Conservation (phyloP, 2,329 filamentous ascomycete species). For the Myriosclerotinia duriaeana region DNA sequence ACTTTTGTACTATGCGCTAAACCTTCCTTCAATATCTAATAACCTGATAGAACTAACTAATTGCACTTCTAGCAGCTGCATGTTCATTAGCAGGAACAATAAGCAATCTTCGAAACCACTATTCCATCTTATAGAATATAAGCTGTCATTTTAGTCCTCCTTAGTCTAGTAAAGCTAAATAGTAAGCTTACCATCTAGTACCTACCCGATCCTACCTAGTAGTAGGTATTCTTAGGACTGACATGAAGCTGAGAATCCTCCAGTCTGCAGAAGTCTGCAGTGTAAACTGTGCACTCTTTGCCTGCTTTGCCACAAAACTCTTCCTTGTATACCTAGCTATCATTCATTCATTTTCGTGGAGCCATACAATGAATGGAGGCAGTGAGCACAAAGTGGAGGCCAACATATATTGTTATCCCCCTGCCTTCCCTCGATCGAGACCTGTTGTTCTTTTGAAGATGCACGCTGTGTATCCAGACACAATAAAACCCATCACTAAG, state of each 20-base stretch:
- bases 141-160: too few species aligned
- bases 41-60: neutral
- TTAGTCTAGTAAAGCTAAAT: neutral
- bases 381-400: conserved; percentile 4
- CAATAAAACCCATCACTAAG: neutral
- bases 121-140: neutral
- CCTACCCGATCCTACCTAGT: neutral
- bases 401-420: neutral
- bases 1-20: neutral
- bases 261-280: neutral
- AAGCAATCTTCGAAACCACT: neutral
- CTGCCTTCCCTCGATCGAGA: neutral
- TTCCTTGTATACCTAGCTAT: neutral
- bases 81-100: neutral
- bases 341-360: neutral
- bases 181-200: neutral
- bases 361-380: neutral
- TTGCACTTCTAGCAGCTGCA: too few species aligned
- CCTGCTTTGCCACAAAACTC: neutral
- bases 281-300: neutral
- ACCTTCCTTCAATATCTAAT: neutral
- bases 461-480: neutral
- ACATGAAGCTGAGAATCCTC: conserved; percentile 1
- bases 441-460: neutral
- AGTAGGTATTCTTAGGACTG: neutral